Base-by-base conservation (phyloP, 2,329 filamentous ascomycete species). In the Ceratocystis huliohia region DNA sequence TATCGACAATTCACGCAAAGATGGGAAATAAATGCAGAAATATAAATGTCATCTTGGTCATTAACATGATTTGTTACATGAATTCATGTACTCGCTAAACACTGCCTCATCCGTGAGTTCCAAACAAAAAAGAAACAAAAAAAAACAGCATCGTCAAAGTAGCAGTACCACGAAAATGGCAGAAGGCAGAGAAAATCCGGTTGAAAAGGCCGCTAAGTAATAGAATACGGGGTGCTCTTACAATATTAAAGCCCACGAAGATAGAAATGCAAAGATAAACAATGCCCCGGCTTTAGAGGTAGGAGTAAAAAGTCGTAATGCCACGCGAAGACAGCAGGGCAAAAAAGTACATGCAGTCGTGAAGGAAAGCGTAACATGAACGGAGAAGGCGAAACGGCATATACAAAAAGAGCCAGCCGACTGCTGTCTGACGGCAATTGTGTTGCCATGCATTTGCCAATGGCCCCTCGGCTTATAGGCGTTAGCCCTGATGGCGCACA, bases 371-470 rank as follows among this genome's bases (percentile, higher is more conserved):
- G 25, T 41, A 64, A 28, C 28, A 44, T 37, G 45, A 61, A 64
- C 5, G 45, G 37, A 63, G 57, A 62, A 65, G 65, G 45, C 53
- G 28, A 6, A 30, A n/a, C 25, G 53, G 53, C 53, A n/a, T 57
- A n/a, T 10, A 33, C n/a, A 13, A 57, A 30, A 22, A 57, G 53
- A 57, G 30, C 17, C 25, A 17, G 46, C 4, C 6, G n/a, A 3
- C 22, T 8, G n/a, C 6, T 10, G 22, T 25, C n/a, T 50, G n/a
- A 25, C 28, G 5, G 28, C n/a, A 33, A 17, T n/a, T 8, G 13
- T 25, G 3, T 28, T 8, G 33, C 7, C 0, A 33, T 33, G 33
- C 8, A 33, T 33, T 8, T 33, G 33, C 33, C 33, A 33, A 8
- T 33, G 33, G 33, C 8, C 33, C 7, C 33, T 33, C 7, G 33